Base-by-base conservation (phyloP, 2,329 filamentous ascomycete genomes). In the Claviceps digitariae region DNA sequence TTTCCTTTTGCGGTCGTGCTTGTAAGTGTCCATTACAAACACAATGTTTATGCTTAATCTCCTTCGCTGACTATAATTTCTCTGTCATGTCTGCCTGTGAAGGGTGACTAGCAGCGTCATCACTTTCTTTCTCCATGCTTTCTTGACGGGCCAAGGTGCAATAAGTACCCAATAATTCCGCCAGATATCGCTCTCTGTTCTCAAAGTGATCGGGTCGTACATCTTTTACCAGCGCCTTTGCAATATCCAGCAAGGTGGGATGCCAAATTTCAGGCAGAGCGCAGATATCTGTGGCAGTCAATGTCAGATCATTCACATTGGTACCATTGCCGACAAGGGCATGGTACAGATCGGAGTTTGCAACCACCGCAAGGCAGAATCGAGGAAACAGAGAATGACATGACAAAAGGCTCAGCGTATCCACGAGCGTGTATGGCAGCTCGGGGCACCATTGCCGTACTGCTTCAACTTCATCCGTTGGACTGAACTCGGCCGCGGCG, bases 131-230 rank as follows among this genome's bases (percentile, higher is more conserved):
- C 6, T 31, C 27, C 4, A 31, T 7, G 45, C n/a, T 13, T 17
- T 20, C n/a, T 7, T 8, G 27, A 3, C 45, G 27, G 20, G 27
- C 45, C 27, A 54, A 34, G 9, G 41, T 40, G 51, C 56, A 58
- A n/a, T 59, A 61, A 1, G 58, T 59, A 20, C 60, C 60, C 9
- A 62, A 52, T 23, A 62, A 25, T 49, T 62, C 60, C 3, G 60
- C 56, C 12, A 58, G 52, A 48, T 59, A 59, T 7, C 60, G 56
- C 52, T 61, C 56, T 15, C 57, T 53, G 44, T 61, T 54, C 31
- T 52, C 52, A 20, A 62, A 61, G 40, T 62, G 60, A 5, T 40
- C 31, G 8, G 54, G 43, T 3, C 55, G 55, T 3, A 52, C 7
- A 3, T 59, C 48, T 1, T 52, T 50, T 3, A 59, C 40, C 13